phyloP scores from a whole-genome alignment of 1,284 basidiomycete genomes.

The Erythrobasidium hasegawianum region DNA sequence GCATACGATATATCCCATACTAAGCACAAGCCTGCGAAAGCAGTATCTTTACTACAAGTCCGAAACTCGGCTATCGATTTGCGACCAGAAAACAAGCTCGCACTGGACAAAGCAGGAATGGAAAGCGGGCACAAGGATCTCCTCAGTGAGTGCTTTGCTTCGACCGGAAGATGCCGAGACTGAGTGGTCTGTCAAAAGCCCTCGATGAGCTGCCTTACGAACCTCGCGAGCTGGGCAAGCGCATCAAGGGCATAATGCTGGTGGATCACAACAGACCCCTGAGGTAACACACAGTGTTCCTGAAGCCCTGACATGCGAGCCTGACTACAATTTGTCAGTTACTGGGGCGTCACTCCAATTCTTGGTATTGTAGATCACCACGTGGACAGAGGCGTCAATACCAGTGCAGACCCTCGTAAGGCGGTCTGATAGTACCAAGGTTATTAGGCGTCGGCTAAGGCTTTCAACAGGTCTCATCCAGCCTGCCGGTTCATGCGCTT shows the following conservation, averaged over 20 bases:
- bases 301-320: not conserved
- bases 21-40: constrained; percentile 29
- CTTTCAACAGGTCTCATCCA: constrained; percentile 42
- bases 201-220: constrained; percentile 46
- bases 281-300: not conserved
- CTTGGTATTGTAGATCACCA: constrained; percentile 46
- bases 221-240: constrained; percentile 39
- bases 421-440: not conserved
- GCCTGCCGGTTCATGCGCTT: constrained; percentile 43
- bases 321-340: constrained; percentile 36
- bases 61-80: constrained; percentile 46
- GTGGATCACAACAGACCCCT: constrained; percentile 46
- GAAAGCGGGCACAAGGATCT: constrained; percentile 46
- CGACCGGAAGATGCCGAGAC: not conserved
- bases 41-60: constrained; percentile 46
- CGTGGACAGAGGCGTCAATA: not conserved
- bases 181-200: constrained; percentile 21
- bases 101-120: constrained; percentile 45
- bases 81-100: constrained; percentile 46
- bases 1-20: constrained; percentile 47
- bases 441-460: constrained; percentile 34
- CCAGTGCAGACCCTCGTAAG: not conserved
- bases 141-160: constrained; percentile 33
- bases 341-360: constrained; percentile 38
- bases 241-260: constrained; percentile 44